Evolutionary conservation across 1,139 yeast genomes (phyloP), one percentile per base, ranked within the genome.

Genomic region (Debaryomycetaceae sp.): DNA sequence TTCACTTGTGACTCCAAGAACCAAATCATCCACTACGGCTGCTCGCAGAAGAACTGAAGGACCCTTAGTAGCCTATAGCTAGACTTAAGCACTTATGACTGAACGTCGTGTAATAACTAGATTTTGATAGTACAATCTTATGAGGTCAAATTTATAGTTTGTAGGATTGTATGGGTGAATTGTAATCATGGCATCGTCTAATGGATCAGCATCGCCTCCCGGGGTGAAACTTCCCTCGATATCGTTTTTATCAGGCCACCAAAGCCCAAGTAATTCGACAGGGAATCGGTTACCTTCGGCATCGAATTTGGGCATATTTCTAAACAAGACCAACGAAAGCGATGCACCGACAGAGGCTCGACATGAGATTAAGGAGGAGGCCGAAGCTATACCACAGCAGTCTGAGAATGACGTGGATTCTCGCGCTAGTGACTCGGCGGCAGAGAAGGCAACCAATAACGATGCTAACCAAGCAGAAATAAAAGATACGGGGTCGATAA

Each of bases 21-120:
- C n/a, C 64, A 67, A 8, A 72, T 84, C 5, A 80, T 84, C 2
- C 96, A 88, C 59, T 88, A 83, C 57, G 89, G 88, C 1, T 87
- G 96, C 34, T 44, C 24, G 17, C 46, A 48, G 39, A 44, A 44
- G 13, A 40, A 37, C 17, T 11, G 40, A 34, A 27, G 8, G 31
- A 2, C 11, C 11, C 31, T 7, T 27, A 11, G 31, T 27, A 11
- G 31, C 11, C 31, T 27, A 2, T 11, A 27, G 2, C 11, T 27
- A 22, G 20, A 17, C 17, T 20, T 14, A 11, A 34, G 22, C 13
- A 38, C n/a, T n/a, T 31, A 37, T 6, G 34, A 31, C 24, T 9
- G 8, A 6, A 31, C 17, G 43, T 41, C 40, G 41, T 42, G 44
- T 14, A 31, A 6, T 23, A 8, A 24, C n/a, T 14, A 41, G 37